Base-by-base conservation (phyloP, 768 basidiomycete species). In the Tylopilus balloui region DNA sequence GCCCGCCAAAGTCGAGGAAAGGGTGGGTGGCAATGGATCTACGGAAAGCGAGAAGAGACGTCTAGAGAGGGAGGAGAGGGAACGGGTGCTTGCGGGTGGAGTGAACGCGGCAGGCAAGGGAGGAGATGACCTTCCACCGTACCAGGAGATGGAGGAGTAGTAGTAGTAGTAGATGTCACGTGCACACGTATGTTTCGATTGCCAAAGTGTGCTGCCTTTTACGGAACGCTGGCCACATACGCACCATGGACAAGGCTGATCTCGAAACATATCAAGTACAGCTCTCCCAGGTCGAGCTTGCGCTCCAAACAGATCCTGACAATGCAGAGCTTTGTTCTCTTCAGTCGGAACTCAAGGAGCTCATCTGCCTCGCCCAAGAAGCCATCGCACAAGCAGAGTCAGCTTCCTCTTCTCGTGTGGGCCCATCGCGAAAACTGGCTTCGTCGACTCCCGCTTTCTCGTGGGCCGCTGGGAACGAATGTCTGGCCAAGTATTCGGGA, bases 181-280 rank as follows among this genome's bases (percentile, higher is more conserved):
- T 25, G 24, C 24, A 4, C 15, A 19, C 25, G 36, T 50, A 42
- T 28, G 23, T 48, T 34, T 17, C n/a, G n/a, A 34, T n/a, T n/a
- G 15, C 13, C 31, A 32, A 32, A 15, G 34, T 10, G 2, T 34
- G 34, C 50, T 61, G 1, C 60, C 60, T 45, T 61, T 54, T 62
- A 32, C 19, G 61, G 55, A 61, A 64, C 42, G 42, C 35, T 45
- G 19, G 21, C 25, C 36, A 34, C 31, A n/a, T n/a, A n/a, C n/a
- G n/a, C n/a, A 42, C 50, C 6, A 67, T 67, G 66, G 66, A 88
- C 65, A 81, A 79, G 60, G 73, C 79, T 50, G 91, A 92, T 67
- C 79, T 93, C 50, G 91, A 93, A 69, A 88, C 88, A 2, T 92
- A 92, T 64, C 87, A 92, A 72, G 86, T 87, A 11, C 88, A 91